These are phyloP conservation scores for Amyloporia xantha DNA, from an alignment of 768 basidiomycete genomes.

Conservation along the genomic window DNA sequence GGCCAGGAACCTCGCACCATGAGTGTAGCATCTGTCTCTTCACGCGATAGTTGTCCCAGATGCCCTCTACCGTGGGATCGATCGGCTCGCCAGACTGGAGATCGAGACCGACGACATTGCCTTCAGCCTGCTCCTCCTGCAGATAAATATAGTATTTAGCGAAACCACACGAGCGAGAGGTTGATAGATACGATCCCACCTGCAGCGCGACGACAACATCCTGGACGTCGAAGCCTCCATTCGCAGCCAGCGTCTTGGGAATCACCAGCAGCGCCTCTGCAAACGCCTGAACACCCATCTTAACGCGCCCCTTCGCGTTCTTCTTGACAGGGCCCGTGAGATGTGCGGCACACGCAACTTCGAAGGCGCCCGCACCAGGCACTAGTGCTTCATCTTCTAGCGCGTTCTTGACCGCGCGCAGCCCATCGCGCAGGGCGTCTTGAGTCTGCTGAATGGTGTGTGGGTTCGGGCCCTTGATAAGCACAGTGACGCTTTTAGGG, in stretches of 20 bases:
- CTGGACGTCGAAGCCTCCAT: slow-evolving; percentile 96
- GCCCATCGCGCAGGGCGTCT: slow-evolving; percentile 95
- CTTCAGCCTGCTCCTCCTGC: slow-evolving; percentile 90
- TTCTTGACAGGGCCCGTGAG: slow-evolving; percentile 75
- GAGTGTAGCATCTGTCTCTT: slow-evolving; percentile 99
- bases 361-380: slow-evolving; percentile 98
- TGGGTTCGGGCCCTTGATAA: slow-evolving; percentile 96
- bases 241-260: slow-evolving; percentile 93
- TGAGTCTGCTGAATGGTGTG: slow-evolving; percentile 96
- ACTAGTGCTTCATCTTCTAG: slow-evolving; percentile 85
- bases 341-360: slow-evolving; percentile 86
- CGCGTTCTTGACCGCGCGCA: slow-evolving; percentile 94
- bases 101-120: slow-evolving; percentile 89
- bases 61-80: slow-evolving; percentile 91
- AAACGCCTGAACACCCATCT: slow-evolving; percentile 96
- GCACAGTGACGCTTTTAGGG: slow-evolving; percentile 90
- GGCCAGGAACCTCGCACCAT: slow-evolving; percentile 64
- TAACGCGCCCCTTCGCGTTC: slow-evolving; percentile 85
- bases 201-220: slow-evolving; percentile 90
- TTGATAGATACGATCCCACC: slow-evolving; percentile 35
- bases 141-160: background rate
- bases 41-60: slow-evolving; percentile 99
- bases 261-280: slow-evolving; percentile 92
- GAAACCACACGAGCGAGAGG: background rate
- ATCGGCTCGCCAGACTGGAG: slow-evolving; percentile 92